Evolutionary conservation across 805 yeast species (phyloP), one percentile per base, ranked within the genome.

Genomic region (Maudiozyma turicensis): DNA sequence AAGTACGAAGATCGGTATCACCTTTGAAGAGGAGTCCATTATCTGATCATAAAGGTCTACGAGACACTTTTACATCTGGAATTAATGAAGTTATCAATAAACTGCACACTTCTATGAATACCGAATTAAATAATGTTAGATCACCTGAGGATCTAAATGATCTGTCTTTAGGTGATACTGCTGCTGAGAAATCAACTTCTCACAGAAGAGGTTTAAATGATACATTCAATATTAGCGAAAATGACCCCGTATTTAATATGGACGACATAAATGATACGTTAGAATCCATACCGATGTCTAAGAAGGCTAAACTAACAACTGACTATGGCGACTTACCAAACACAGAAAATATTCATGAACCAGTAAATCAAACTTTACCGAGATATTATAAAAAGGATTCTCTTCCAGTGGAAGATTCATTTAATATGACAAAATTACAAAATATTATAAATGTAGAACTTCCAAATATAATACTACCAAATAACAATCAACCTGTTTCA

Each of bases 301-400:
- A 47, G 20, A 42, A 43, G 35, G 33, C 14, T n/a, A 44, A 41
- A 37, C 34, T 44, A n/a, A 40, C 50, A 30, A 48, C 47, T 9
- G 46, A n/a, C 9, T 35, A 28, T 38, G 4, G n/a, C 3, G 43
- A 37, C n/a, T 6, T 14, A 13, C 8, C 8, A 30, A 20, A 46
- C 45, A n/a, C 38, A 38, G 57, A 56, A 14, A 51, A 47, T 32
- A 50, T 58, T n/a, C 58, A 59, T n/a, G 57, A 57, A 43, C 64
- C 66, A 7, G 66, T 61, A 8, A 61, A 61, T 40, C 51, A 50
- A 29, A 54, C 64, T 1, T 48, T 61, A 45, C 66, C 66, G 8
- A 50, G 61, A 32, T 45, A 58, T 10, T 61, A 61, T 43, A 61
- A 57, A 40, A 48, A 52, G 14, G 61, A 59, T 13, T 41, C 44